phyloP scores from a whole-genome alignment of 306 rosid species.

The Vachellia collinsii region DNA sequence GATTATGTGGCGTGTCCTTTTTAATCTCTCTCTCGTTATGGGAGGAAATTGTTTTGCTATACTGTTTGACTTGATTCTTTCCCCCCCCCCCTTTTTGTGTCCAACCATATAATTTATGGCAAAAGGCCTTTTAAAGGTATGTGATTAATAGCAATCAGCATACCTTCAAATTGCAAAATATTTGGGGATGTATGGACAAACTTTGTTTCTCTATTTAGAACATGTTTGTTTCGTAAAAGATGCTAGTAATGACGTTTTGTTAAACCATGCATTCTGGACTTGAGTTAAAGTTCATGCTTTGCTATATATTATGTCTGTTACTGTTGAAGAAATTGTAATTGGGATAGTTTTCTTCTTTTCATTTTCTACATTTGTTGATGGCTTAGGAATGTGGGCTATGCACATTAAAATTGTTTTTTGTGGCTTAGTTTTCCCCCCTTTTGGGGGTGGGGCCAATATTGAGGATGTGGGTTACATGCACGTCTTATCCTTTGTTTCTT shows the following conservation, averaged over 20 bases:
- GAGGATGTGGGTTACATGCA: background rate
- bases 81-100: background rate
- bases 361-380: background rate
- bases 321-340: background rate
- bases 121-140: background rate
- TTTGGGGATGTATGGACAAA: background rate
- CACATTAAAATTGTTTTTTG: background rate
- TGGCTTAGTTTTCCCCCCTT: background rate
- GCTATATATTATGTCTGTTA: background rate
- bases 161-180: background rate
- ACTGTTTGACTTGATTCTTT: background rate
- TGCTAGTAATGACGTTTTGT: background rate
- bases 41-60: background rate
- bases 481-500: background rate
- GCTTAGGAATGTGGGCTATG: background rate
- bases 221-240: background rate
- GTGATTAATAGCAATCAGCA: background rate
- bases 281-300: background rate
- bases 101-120: background rate
- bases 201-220: background rate
- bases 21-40: background rate
- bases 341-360: slow-evolving; percentile 2
- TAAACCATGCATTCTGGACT: background rate
- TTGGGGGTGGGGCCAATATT: background rate
- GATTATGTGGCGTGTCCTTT: background rate